phyloP scores from a whole-genome alignment of 257 asterid genomes.

The Salvia hispanica region DNA sequence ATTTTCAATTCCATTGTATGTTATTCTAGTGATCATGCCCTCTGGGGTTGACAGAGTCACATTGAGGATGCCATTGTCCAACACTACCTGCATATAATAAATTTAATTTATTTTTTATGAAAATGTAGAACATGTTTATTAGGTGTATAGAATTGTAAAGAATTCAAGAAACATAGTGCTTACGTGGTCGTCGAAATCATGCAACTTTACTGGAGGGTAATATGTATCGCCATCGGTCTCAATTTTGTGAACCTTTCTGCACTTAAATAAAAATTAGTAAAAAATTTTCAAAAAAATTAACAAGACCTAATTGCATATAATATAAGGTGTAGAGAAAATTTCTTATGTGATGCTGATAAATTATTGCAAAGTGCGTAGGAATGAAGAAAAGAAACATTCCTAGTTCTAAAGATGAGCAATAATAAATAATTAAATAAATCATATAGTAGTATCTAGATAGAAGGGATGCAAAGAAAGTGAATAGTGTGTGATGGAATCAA shows the following conservation, averaged over 20 bases:
- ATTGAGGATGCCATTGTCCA: constrained; percentile 65
- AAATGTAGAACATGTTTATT: no score
- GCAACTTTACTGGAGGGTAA: constrained; percentile 63
- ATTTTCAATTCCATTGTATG: constrained; percentile 66
- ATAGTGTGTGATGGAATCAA: constrained; percentile 18
- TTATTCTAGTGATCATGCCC: constrained; percentile 58
- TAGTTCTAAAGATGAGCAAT: neutral
- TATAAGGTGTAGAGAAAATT: no score
- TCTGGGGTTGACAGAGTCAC: constrained; percentile 59
- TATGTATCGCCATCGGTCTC: constrained; percentile 29
- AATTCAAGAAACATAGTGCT: neutral
- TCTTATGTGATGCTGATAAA: no score
- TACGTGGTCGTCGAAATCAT: constrained; percentile 49
- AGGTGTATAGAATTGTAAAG: neutral
- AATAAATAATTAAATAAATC: neutral
- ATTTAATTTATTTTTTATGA: neutral
- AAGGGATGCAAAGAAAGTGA: neutral
- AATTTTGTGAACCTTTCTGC: constrained; percentile 41
- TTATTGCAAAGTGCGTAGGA: neutral
- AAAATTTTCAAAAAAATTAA: neutral
- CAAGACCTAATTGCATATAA: no score
- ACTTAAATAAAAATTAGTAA: neutral
- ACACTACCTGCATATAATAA: constrained; percentile 49
- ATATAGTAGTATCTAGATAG: neutral
- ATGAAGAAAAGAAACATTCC: neutral